Conservation (phyloP, 2,329 filamentous ascomycete species). For the Xylariaceae sp. region DNA sequence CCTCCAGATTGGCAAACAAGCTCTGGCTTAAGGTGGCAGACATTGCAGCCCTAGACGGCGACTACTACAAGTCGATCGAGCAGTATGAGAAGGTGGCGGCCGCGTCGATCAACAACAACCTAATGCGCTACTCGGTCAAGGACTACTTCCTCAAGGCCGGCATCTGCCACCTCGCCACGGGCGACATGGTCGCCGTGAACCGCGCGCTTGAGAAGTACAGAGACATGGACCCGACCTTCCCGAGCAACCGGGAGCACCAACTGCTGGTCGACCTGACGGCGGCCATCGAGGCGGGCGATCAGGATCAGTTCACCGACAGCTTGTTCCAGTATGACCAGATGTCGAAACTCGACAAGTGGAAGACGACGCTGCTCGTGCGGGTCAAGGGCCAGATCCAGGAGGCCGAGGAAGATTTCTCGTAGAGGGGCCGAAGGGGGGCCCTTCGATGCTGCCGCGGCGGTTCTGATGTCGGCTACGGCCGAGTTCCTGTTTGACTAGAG, state of each 20-base stretch:
- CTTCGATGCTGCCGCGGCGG: too few relatives aligned
- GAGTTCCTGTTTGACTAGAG: too few relatives aligned
- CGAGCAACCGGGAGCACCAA: conserved; percentile 70
- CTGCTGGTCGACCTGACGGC: conserved; percentile 70
- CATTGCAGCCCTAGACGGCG: conserved; percentile 68
- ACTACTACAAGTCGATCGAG: conserved; percentile 78
- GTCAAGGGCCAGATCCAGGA: conserved; percentile 77
- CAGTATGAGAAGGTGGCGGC: conserved; percentile 78
- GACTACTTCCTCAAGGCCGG: conserved; percentile 93
- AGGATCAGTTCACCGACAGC: conserved; percentile 78
- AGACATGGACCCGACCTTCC: conserved; percentile 72
- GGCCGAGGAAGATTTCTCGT: conserved; percentile 26
- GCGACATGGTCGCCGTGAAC: conserved; percentile 70
- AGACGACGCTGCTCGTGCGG: conserved; percentile 75
- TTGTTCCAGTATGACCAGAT: conserved; percentile 85
- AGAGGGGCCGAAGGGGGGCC: conserved; percentile 4
- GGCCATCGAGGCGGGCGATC: conserved; percentile 68
- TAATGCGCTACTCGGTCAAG: conserved; percentile 91
- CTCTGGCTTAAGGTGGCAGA: conserved; percentile 89
- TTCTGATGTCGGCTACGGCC: too few relatives aligned
- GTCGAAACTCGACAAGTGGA: conserved; percentile 87
- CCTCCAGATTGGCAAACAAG: conserved; percentile 66
- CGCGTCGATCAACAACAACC: conserved; percentile 74
- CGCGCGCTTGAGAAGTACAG: conserved; percentile 76
- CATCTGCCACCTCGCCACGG: conserved; percentile 72